Evolutionary conservation across 495 filamentous ascomycete genomes (phyloP), one percentile per base, ranked within the genome.

Genomic region (Lasiosphaeris hirsuta): DNA sequence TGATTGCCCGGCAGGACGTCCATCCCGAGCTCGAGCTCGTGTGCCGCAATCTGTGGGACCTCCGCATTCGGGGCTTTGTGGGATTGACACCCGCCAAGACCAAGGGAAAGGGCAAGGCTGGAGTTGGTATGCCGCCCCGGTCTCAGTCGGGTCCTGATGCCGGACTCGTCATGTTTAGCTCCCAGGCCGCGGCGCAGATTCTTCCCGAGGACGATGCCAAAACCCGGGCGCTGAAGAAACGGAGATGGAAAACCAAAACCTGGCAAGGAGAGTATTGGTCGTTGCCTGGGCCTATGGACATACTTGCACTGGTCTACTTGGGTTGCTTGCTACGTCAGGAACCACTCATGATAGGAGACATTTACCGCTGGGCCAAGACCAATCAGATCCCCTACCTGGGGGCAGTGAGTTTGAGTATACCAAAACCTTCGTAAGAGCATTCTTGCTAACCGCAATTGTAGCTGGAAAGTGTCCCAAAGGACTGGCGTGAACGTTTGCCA

Each of bases 401-500:
- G 13, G 72, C 69, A 56, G 77, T 79, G 60, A 54, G 75, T 61
- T 17, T 15, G 4, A 19, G 2, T 35, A 8, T 9, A 2, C n/a
- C 10, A 10, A 14, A 18, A 10, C 43, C 23, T 18, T 15, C 13
- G 11, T 37, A 36, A 19, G 7, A 19, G 11, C 2, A 30, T 5
- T 30, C 15, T 6, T 45, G 53, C 61, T 72, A 57, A 73, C 44
- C 7, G n/a, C 0, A 7, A 2, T n/a, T 44, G 10, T 52, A 79
- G 75, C 56, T 74, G 10, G 68, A 72, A 42, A 52, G 73, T 3
- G 57, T 93, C n/a, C 90, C 89, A 9, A 77, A 76, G 39, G 82
- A 86, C 15, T 86, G 88, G 78, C 81, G 80, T 47, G 77, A 84
- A 34, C 81, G 80, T 42, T 67, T 94, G 46, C 85, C 85, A 2